A percentile compares a stretch with the other conserved stretches of the same genome.
These are phyloP conservation scores for Euphrasia arctica DNA, from an alignment of 305 asterid species.

Conservation along the genomic window DNA sequence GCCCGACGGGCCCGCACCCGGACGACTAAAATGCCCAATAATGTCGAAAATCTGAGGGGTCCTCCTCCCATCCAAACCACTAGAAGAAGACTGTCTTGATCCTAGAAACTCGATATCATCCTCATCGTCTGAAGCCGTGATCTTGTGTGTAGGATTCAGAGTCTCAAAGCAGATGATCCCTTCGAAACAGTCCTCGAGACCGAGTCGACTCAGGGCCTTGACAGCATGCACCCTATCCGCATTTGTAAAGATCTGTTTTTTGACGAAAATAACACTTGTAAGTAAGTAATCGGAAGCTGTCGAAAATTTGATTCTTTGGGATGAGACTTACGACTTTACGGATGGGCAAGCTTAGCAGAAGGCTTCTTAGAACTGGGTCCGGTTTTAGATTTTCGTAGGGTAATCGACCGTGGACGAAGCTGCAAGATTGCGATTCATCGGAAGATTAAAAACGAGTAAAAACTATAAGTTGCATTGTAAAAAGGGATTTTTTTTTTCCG, in stretches of 20 bases:
- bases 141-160: slow-evolving; percentile 68
- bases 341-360: slow-evolving; percentile 62
- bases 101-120: slow-evolving; percentile 68
- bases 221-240: slow-evolving; percentile 81
- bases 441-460: not conserved
- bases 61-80: slow-evolving; percentile 1
- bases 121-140: slow-evolving; percentile 64
- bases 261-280: not conserved
- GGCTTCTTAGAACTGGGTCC: slow-evolving; percentile 78
- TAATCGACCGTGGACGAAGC: slow-evolving; percentile 90
- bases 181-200: slow-evolving; percentile 84
- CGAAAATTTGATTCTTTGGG: not conserved
- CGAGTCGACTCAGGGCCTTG: slow-evolving; percentile 59
- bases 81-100: slow-evolving; percentile 25
- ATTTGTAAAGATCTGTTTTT: slow-evolving; percentile 77
- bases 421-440: slow-evolving; percentile 30
- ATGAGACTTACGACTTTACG: slow-evolving; percentile 72
- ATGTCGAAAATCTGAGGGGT: slow-evolving; percentile 61
- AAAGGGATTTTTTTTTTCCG: not conserved
- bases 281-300: not conserved
- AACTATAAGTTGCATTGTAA: not conserved
- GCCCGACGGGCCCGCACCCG: slow-evolving; percentile 38
- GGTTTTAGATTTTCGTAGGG: slow-evolving; percentile 89
- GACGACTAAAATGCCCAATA: slow-evolving; percentile 59
- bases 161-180: slow-evolving; percentile 93